Evolutionary conservation across 2,329 filamentous ascomycete genomes (phyloP), one percentile per base, ranked within the genome.

Genomic region (Botryotinia globosa): DNA sequence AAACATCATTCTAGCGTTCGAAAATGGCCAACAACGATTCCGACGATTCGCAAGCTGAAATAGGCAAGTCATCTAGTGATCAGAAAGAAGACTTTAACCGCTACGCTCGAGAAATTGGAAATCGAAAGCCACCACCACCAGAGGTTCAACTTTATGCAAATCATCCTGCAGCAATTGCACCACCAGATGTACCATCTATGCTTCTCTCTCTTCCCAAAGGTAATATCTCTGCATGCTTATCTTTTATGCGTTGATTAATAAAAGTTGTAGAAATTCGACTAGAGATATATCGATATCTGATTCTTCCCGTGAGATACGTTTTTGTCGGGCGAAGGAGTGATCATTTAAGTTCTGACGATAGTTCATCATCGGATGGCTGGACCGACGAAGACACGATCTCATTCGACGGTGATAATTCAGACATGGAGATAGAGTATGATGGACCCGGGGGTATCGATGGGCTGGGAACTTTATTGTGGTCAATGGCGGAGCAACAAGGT

Each of bases 201-300:
- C n/a, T 68, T 56, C 65, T 68, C 18, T 56, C 34, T 25, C 7
- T 56, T 5, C 48, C 65, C 1, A 25, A 56, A 56, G 65, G 65
- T 68, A 44, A 56, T 25, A 6, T 56, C 10, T 56, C 25, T 4
- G 0, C n/a, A 22, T 32, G 14, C 39, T 32, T 18, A 32, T 10
- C 10, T 14, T 4, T 25, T 18, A 32, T 25, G 3, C 18, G 5
- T 32, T 32, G 39, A 56, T 4, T 68, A 68, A 68, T 5, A 3
- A 9, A 32, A 25, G 32, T 20, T 48, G 48, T n/a, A 72, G 71
- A 72, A 56, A 62, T 69, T 20, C 64, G 71, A 37, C 34, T 69
- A 18, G 54, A 72, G 64, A 72, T 72, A 32, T 72, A 72, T 62
- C 64, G 71, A 48, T 72, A 72, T 20, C 65, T 72, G 18, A 65